These are phyloP conservation scores for Capronia americana DNA, from an alignment of 2,329 filamentous ascomycete genomes.

Conservation along the genomic window DNA sequence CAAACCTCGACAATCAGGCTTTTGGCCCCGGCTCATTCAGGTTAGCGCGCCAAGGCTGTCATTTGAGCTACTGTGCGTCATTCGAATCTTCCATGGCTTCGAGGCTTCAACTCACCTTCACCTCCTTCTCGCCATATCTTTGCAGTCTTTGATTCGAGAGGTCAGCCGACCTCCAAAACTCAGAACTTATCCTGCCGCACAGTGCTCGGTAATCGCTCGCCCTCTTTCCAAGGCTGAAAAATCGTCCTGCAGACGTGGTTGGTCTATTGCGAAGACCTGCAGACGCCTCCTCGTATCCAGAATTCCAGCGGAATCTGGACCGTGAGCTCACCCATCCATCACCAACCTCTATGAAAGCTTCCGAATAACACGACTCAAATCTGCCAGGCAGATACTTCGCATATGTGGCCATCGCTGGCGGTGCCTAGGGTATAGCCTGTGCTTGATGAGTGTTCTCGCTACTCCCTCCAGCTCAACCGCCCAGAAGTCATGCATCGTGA, in stretches of 20 bases:
- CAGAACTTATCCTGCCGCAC: background rate
- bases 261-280: background rate
- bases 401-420: background rate
- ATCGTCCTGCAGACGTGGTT: background rate
- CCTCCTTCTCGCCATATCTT: background rate
- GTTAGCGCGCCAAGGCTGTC: background rate
- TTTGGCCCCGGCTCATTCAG: background rate
- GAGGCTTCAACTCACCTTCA: background rate
- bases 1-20: background rate
- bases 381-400: background rate
- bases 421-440: background rate
- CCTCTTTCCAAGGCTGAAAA: background rate
- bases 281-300: constrained; percentile 4
- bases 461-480: background rate
- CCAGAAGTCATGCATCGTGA: background rate
- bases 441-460: background rate
- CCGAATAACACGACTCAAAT: background rate
- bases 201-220: background rate
- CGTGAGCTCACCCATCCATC: background rate
- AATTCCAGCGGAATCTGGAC: constrained; percentile 1
- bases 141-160: background rate
- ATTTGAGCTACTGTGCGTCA: background rate
- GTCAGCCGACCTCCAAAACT: background rate
- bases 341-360: background rate
- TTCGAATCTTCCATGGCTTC: background rate